Evolutionary conservation across 352 stramenopile genomes (phyloP).

Genomic region (Phytophthora multivora): DNA sequence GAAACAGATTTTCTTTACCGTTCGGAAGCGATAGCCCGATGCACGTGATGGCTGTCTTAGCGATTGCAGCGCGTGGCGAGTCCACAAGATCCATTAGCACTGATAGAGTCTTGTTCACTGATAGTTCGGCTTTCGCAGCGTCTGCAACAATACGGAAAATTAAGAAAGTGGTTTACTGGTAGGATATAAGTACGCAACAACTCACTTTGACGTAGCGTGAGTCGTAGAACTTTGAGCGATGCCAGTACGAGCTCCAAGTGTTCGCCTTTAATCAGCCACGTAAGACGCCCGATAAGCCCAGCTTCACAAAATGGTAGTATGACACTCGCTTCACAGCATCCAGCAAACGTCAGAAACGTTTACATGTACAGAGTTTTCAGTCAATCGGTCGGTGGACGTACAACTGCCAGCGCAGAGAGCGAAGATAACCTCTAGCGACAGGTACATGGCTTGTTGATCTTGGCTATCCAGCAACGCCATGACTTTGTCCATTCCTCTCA

Average conservation of each 20-base stretch:
- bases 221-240: constrained; percentile 57
- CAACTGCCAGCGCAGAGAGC: constrained; percentile 52
- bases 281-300: constrained; percentile 47
- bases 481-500: constrained; percentile 57
- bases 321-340: constrained; percentile 36
- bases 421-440: constrained; percentile 59
- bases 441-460: constrained; percentile 40
- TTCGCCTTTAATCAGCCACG: constrained; percentile 36
- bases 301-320: constrained; percentile 46
- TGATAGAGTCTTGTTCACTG: constrained; percentile 38
- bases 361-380: too few species aligned
- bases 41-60: constrained; percentile 55
- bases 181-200: background rate
- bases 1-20: constrained; percentile 27
- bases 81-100: constrained; percentile 51
- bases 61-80: constrained; percentile 41
- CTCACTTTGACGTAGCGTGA: constrained; percentile 55
- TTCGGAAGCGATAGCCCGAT: constrained; percentile 64
- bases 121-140: constrained; percentile 42
- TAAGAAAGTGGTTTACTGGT: background rate
- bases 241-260: constrained; percentile 42
- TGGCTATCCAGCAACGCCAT: constrained; percentile 42
- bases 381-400: constrained; percentile 23
- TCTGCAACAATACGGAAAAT: constrained; percentile 19
- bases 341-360: background rate